These are phyloP conservation scores for Alliaria petiolata DNA, from an alignment of 345 rosid species.

Conservation along the genomic window DNA sequence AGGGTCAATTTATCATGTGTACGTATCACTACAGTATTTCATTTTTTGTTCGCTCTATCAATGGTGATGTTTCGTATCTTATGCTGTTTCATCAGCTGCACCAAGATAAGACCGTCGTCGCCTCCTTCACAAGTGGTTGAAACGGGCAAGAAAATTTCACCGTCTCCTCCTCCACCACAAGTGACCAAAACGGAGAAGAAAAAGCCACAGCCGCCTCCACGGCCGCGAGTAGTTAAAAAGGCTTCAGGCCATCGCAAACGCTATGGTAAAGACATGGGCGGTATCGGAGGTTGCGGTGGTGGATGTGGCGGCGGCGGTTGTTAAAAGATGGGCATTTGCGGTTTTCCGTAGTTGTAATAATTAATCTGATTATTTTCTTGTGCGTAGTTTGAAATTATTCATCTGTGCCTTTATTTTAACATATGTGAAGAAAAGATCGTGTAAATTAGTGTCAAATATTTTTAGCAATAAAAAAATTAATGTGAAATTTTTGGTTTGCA, in stretches of 20 bases:
- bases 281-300: conserved; percentile 15
- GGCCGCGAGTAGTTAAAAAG: not conserved
- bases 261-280: not conserved
- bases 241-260: not conserved
- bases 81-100: conserved; percentile 20
- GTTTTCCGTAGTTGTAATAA: not conserved
- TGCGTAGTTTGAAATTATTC: not conserved
- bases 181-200: not conserved
- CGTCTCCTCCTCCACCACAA: not conserved
- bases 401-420: not conserved
- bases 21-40: not conserved
- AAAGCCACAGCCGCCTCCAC: not conserved
- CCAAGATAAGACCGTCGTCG: conserved; percentile 12
- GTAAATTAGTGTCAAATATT: no score
- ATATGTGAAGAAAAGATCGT: not conserved
- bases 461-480: no score
- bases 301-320: conserved; percentile 23
- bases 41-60: not conserved
- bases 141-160: not conserved
- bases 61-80: conserved; percentile 16
- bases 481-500: not conserved
- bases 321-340: not conserved
- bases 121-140: not conserved
- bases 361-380: not conserved
- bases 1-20: not conserved